Conservation (phyloP, 257 asterid species). For the Petunia axillaris region DNA sequence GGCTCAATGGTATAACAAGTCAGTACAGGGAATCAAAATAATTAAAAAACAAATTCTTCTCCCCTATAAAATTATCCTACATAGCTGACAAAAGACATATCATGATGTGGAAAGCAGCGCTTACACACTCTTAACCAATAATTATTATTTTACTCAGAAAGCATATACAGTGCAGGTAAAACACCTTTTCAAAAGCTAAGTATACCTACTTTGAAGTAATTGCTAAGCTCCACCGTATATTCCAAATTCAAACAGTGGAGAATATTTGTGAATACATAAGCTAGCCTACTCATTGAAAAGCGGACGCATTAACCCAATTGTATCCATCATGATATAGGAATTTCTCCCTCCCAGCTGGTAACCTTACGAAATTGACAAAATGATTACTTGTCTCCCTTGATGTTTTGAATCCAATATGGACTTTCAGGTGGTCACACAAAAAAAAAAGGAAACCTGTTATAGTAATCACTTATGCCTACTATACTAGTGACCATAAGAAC, state of each 20-base stretch:
- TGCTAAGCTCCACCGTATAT: neutral
- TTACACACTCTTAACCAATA: neutral
- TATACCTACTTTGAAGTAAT: neutral
- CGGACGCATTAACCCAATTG: neutral
- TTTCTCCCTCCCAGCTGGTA: neutral
- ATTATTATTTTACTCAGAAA: neutral
- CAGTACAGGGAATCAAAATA: too few species aligned
- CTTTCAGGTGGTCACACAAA: neutral
- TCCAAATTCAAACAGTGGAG: neutral
- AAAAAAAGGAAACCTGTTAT: neutral
- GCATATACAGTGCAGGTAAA: neutral
- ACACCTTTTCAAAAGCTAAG: neutral
- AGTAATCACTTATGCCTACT: neutral
- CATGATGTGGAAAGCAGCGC: neutral
- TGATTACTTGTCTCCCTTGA: neutral
- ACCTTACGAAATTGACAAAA: neutral
- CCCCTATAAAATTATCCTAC: neutral
- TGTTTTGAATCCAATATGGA: neutral
- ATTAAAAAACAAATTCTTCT: neutral
- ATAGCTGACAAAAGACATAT: neutral
- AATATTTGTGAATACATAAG: neutral
- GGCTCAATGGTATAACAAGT: too few species aligned
- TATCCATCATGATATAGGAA: constrained; percentile 1
- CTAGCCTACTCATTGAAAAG: neutral
- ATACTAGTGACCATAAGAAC: neutral